Base-by-base conservation (phyloP, 805 yeast species). In the Ogataea nitratoaversa region DNA sequence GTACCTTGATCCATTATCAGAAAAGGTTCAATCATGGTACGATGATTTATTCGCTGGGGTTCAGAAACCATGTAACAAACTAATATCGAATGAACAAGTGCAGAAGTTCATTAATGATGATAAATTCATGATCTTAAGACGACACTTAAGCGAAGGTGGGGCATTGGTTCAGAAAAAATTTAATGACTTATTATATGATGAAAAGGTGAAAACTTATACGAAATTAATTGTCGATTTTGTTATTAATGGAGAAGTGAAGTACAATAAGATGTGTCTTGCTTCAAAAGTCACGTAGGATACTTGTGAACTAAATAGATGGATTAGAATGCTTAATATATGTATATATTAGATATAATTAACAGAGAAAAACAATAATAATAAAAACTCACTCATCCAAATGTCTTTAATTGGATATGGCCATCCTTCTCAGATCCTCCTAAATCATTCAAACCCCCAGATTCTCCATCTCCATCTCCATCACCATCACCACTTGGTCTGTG, bases 391-490 rank as follows among this genome's bases (percentile, higher is more conserved):
- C 37, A 60, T 8, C 54, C 72, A 54, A 79, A 79, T 1, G 71
- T 64, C 52, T 76, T 78, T 37, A 79, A 58, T 48, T 74, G 66
- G 42, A 79, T 79, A 39, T 72, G 78, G n/a, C n/a, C n/a, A n/a
- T n/a, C n/a, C n/a, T n/a, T n/a, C n/a, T n/a, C n/a, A n/a, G n/a
- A n/a, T n/a, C n/a, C n/a, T n/a, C n/a, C n/a, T n/a, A n/a, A n/a
- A n/a, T n/a, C n/a, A n/a, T n/a, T n/a, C n/a, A n/a, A n/a, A n/a
- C n/a, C n/a, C n/a, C n/a, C n/a, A n/a, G n/a, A n/a, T n/a, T n/a
- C n/a, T n/a, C n/a, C n/a, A n/a, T n/a, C n/a, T n/a, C n/a, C n/a
- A n/a, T n/a, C 18, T 7, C 12, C 25, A 19, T 53, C 47, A 28
- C 19, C 34, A 5, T 30, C 34, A 17, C 31, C 19, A 11, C 39